These are phyloP conservation scores for Fonsecaea multimorphosa DNA, from an alignment of 2,329 filamentous ascomycete genomes.

Conservation along the genomic window DNA sequence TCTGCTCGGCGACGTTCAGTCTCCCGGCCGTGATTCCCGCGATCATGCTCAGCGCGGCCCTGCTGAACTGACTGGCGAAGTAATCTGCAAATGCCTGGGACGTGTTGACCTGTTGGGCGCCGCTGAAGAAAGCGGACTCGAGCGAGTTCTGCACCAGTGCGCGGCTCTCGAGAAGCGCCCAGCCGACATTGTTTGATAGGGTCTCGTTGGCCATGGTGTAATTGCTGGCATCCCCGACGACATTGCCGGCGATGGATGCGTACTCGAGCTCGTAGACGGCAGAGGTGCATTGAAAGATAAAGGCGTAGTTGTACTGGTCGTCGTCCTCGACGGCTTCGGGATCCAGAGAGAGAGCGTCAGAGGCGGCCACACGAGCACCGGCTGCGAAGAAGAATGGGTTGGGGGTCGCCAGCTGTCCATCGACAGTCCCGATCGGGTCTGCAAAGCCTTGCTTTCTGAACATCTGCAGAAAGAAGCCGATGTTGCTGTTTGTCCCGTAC, in stretches of 20 bases:
- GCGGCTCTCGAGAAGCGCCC: neutral
- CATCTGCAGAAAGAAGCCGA: slow-evolving; percentile 13
- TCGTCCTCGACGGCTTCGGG: slow-evolving; percentile 1
- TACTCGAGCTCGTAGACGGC: slow-evolving; percentile 11
- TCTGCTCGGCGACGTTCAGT: slow-evolving; percentile 16
- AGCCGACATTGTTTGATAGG: slow-evolving; percentile 9
- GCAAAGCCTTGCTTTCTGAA: neutral
- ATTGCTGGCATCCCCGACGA: slow-evolving; percentile 2
- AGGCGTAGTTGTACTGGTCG: slow-evolving; percentile 4
- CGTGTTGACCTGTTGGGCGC: slow-evolving; percentile 12
- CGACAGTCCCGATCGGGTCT: neutral
- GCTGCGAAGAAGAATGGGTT: slow-evolving; percentile 7
- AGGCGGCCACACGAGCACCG: neutral
- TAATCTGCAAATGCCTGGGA: slow-evolving; percentile 16
- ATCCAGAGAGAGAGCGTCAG: neutral
- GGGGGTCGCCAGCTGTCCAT: neutral
- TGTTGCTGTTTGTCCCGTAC: slow-evolving; percentile 6
- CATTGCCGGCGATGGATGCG: neutral
- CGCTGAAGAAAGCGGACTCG: slow-evolving; percentile 11
- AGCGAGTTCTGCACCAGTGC: slow-evolving; percentile 2
- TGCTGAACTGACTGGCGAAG: slow-evolving; percentile 23
- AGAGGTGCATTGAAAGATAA: slow-evolving; percentile 7
- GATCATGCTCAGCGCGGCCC: slow-evolving; percentile 13
- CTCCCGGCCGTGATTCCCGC: slow-evolving; percentile 11
- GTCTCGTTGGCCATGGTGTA: slow-evolving; percentile 8